Base-by-base conservation (phyloP, 495 filamentous ascomycete species). In the Tetracladium marchalianum region DNA sequence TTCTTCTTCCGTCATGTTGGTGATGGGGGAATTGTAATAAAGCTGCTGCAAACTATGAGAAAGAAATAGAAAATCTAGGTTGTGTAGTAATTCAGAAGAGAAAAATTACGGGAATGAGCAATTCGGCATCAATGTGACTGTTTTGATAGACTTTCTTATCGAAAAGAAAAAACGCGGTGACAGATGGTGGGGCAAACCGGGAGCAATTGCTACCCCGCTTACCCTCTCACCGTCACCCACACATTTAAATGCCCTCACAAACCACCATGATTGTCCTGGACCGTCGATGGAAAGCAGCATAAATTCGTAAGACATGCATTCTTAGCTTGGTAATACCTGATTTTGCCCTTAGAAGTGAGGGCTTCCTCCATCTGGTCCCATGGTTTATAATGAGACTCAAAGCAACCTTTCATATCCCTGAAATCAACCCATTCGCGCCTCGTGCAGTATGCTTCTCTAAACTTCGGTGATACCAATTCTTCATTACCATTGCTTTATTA, bases 341-440 rank as follows among this genome's bases (percentile, higher is more conserved):
- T 50, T 41, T 49, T 46, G 8, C 13, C 18, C 34, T 24, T 32
- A 41, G 35, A 27, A 41, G 31, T 12, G 17, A 22, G 17, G 19
- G 27, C 35, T 17, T 19, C 8, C 24, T 41, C 41, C 22, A 44
- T 46, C 22, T 27, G 18, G 38, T 38, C 44, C 43, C 44, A 39
- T 19, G 31, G n/a, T n/a, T n/a, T 44, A 24, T 15, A 33, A 15
- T 16, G 35, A 44, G 34, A 53, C 34, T 40, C 22, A 5, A 44
- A 49, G 39, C 37, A 47, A 18, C 41, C 43, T 16, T 40, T 33
- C 46, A 39, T 53, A 56, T 56, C 54, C 54, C 27, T 56, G 47
- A 56, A 50, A 39, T 51, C 54, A 53, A 54, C 51, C 45, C 22
- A 27, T 18, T 35, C 55, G 47, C 51, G 50, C 50, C 50, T 16